Evolutionary conservation across 805 yeast species (phyloP).

Genomic region (Cyberlindnera americana): DNA sequence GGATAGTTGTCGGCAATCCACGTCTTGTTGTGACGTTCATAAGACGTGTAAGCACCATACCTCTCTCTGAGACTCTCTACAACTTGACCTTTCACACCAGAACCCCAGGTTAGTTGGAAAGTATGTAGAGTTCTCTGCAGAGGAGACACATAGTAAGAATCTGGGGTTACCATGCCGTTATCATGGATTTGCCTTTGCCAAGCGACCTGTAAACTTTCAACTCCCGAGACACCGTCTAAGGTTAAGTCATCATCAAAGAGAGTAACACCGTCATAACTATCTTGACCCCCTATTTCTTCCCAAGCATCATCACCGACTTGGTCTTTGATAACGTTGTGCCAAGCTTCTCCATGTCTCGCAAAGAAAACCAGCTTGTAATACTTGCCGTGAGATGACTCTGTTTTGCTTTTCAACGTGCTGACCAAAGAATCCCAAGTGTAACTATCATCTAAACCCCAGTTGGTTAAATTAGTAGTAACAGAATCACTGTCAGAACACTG

Average conservation of each 20-base stretch:
- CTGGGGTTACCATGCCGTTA: slow-evolving; percentile 8
- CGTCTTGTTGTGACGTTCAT: slow-evolving; percentile 10
- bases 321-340: slow-evolving; percentile 11
- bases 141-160: slow-evolving; percentile 11
- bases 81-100: not conserved
- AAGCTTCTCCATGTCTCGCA: slow-evolving; percentile 13
- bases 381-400: not conserved
- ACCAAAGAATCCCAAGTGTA: slow-evolving; percentile 4
- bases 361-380: slow-evolving; percentile 10
- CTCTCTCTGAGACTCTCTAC: slow-evolving; percentile 14
- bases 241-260: slow-evolving; percentile 13
- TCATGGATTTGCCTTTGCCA: slow-evolving; percentile 5
- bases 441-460: slow-evolving; percentile 1
- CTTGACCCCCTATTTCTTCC: slow-evolving; percentile 4
- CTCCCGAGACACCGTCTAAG: slow-evolving; percentile 3
- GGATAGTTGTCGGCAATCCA: slow-evolving; percentile 9
- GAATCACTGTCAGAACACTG: slow-evolving; percentile 1
- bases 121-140: slow-evolving; percentile 15
- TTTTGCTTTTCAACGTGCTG: not conserved
- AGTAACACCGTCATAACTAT: slow-evolving; percentile 3
- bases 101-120: slow-evolving; percentile 12
- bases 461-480: slow-evolving; percentile 4
- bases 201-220: not conserved
- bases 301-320: slow-evolving; percentile 8
- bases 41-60: slow-evolving; percentile 9